Evolutionary conservation across 2,329 filamentous ascomycete species (phyloP), one percentile per base, ranked within the genome.

Genomic region (Eutypella sp.): DNA sequence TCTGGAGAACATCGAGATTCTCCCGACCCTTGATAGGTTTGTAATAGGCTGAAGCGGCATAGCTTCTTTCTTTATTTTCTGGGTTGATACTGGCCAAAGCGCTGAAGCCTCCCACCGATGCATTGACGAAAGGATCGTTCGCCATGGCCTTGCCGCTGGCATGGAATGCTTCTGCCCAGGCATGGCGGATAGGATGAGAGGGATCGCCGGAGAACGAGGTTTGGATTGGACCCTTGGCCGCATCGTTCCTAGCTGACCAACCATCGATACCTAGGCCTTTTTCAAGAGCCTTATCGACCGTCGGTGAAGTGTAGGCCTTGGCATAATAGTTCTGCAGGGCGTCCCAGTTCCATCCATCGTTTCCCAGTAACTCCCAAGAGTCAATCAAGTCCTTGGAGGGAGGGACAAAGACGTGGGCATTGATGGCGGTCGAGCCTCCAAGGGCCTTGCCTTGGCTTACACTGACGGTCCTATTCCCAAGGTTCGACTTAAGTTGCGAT

Each of bases 381-480:
- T 57, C 51, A 41, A 53, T 40, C 6, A 55, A 13, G 6, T 24
- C 34, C 22, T 47, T 44, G 1, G 52, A 38, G 5, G 52, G 49
- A 19, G 53, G 52, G 2, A 48, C 47, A 29, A 51, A 58, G 15
- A 56, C 45, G 3, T 53, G 52, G 1, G 49, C 51, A 38, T 58
- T 57, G 3, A 58, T 53, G n/a, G 47, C 48, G 41, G 51, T 56
- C 0, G 53, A 56, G 11, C 53, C 56, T 1, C 56, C 56, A n/a
- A 58, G 45, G 5, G 45, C 39, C 20, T 53, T 55, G 13, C 55
- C 56, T 36, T 58, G 56, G 15, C 41, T 45, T 3, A 58, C 3
- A 15, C n/a, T 34, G 9, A 58, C 31, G 5, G 43, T 40, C 39
- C 54, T 46, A 4, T 47, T 47, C 1, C 48, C 37, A 3, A 56